Conservation (phyloP, 352 stramenopile genomes). For the Globisporangium takayamanum region DNA sequence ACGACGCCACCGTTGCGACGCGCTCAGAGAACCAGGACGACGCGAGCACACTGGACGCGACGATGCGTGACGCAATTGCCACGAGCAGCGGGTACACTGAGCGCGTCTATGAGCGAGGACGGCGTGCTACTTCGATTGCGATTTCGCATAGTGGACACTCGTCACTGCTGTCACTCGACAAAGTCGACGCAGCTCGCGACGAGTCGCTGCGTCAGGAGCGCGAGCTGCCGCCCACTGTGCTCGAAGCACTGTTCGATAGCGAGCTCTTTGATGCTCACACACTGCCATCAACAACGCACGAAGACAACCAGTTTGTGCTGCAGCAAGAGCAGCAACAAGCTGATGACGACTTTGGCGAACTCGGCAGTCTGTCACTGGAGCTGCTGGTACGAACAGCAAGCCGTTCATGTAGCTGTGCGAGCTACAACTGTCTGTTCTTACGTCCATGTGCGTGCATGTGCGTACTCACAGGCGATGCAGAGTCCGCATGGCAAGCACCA, state of each 20-base stretch:
- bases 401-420: neutral
- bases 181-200: neutral
- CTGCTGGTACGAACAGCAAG: conserved; percentile 29
- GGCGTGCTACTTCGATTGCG: too few species aligned
- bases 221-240: conserved; percentile 15
- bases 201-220: neutral
- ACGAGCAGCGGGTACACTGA: neutral
- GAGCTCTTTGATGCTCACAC: conserved; percentile 39
- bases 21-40: conserved; percentile 29
- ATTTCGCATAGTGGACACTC: neutral
- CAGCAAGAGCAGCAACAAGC: conserved; percentile 7
- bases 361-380: conserved; percentile 40
- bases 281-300: conserved; percentile 3
- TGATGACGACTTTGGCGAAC: conserved; percentile 2
- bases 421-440: neutral
- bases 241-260: conserved; percentile 42
- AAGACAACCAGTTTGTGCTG: conserved; percentile 23
- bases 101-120: too few species aligned
- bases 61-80: too few species aligned
- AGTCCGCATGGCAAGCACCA: conserved; percentile 57
- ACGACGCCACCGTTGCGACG: neutral
- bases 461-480: conserved; percentile 47
- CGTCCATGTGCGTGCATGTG: neutral
- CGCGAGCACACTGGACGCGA: neutral
- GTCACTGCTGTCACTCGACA: neutral